Percentiles rank a stretch among this genome's conserved stretches.
Evolutionary conservation across 768 basidiomycete genomes (phyloP).

Genomic region (Hysterangium stoloniferum): DNA sequence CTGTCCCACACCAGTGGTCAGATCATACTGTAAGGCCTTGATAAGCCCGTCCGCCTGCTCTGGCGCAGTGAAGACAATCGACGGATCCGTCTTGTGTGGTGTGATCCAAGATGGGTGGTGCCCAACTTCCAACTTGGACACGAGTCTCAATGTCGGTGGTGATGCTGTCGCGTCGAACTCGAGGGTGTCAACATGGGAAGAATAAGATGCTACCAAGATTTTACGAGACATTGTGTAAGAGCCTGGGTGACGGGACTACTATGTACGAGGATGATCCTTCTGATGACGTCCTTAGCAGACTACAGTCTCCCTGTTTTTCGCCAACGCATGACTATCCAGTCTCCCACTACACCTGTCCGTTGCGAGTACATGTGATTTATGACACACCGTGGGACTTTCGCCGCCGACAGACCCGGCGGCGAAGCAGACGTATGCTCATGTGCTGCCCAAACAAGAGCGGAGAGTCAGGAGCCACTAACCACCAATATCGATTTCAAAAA

Average conservation of each 20-base stretch:
- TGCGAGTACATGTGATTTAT: too few relatives aligned
- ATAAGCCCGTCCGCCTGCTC: conserved; percentile 63
- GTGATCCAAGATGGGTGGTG: conserved; percentile 74
- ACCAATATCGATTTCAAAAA: too few relatives aligned
- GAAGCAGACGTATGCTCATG: too few relatives aligned
- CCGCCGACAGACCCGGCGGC: too few relatives aligned
- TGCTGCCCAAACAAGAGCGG: too few relatives aligned
- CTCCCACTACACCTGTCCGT: too few relatives aligned
- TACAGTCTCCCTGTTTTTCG: too few relatives aligned
- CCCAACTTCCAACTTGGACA: conserved; percentile 42
- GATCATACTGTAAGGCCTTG: conserved; percentile 49
- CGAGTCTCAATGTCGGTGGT: conserved; percentile 33
- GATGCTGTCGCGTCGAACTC: conserved; percentile 45
- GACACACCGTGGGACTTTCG: too few relatives aligned
- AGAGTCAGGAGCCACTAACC: too few relatives aligned
- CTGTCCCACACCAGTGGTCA: conserved; percentile 40
- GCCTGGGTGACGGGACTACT: neutral
- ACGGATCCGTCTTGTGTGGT: conserved; percentile 44
- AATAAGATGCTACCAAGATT: conserved; percentile 62
- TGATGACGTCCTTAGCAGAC: too few relatives aligned
- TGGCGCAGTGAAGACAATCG: conserved; percentile 56
- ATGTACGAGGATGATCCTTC: too few relatives aligned
- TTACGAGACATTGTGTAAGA: conserved; percentile 3
- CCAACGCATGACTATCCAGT: too few relatives aligned
- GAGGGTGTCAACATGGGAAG: conserved; percentile 54